Percentiles rank a stretch among this genome's conserved stretches.
Evolutionary conservation across 2,329 filamentous ascomycete species (phyloP).

Genomic region (Trichophyton simii): DNA sequence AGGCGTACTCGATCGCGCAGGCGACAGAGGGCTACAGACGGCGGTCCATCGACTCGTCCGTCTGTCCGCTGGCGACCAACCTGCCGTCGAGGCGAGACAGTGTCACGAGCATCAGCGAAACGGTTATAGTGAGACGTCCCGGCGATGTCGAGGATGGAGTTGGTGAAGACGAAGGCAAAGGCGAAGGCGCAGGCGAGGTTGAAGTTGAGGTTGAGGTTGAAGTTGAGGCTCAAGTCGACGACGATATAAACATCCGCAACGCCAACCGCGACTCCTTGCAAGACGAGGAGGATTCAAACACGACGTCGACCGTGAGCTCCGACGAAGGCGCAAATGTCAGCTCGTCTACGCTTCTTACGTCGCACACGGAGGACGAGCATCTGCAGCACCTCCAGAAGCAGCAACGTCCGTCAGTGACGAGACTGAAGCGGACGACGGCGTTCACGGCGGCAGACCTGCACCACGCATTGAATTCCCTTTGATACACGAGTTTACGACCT

Average conservation of each 20-base stretch:
- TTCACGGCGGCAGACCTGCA: neutral
- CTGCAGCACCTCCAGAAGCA: neutral
- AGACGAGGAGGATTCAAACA: neutral
- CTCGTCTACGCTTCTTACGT: constrained; percentile 10
- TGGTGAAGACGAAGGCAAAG: neutral
- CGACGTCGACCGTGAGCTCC: neutral
- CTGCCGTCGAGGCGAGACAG: constrained; percentile 8
- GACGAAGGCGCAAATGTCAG: constrained; percentile 5
- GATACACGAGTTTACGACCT: neutral
- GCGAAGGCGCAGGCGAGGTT: neutral
- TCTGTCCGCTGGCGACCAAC: constrained; percentile 24
- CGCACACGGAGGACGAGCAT: constrained; percentile 3
- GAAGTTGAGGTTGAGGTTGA: neutral
- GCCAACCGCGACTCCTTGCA: neutral
- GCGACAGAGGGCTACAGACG: constrained; percentile 23
- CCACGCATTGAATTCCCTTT: neutral
- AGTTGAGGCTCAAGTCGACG: too few relatives aligned
- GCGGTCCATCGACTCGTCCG: constrained; percentile 25
- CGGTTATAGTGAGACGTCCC: neutral
- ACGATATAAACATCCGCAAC: too few relatives aligned
- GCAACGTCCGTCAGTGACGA: neutral
- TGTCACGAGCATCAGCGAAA: neutral
- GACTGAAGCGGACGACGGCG: neutral
- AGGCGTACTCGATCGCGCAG: constrained; percentile 31
- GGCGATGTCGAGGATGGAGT: neutral